Percentiles rank a stretch among this genome's conserved stretches.
These are phyloP conservation scores for Brettanomyces custersianus DNA, from an alignment of 805 yeast genomes.

Conservation along the genomic window DNA sequence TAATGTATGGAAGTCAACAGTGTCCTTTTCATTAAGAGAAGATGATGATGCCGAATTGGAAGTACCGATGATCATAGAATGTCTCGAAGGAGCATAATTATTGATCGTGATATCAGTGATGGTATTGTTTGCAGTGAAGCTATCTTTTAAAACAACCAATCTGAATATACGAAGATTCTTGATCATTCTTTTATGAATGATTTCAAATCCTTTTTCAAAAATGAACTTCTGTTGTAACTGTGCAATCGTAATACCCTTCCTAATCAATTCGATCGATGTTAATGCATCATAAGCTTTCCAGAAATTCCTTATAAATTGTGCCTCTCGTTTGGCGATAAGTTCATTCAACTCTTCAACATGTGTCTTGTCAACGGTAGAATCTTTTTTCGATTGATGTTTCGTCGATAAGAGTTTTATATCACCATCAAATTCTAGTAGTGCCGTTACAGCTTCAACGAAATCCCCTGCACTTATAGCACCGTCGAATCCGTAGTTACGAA, in stretches of 20 bases:
- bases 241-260: conserved; percentile 77
- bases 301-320: conserved; percentile 31
- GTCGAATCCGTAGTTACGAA: conserved; percentile 77
- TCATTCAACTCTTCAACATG: conserved; percentile 20
- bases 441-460: conserved; percentile 81
- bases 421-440: conserved; percentile 68
- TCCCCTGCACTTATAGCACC: conserved; percentile 90
- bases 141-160: conserved; percentile 82
- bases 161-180: conserved; percentile 75
- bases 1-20: conserved; percentile 23
- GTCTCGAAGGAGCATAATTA: conserved; percentile 8
- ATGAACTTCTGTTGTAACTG: conserved; percentile 72
- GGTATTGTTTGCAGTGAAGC: conserved; percentile 17
- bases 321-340: conserved; percentile 21
- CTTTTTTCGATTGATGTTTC: conserved; percentile 6
- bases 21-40: conserved; percentile 16
- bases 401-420: conserved; percentile 8
- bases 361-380: conserved; percentile 8
- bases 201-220: conserved; percentile 82
- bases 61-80: conserved; percentile 1
- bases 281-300: conserved; percentile 55
- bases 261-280: conserved; percentile 39
- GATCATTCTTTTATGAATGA: conserved; percentile 72
- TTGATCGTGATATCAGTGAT: conserved; percentile 9
- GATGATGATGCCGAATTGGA: conserved; percentile 6